Percentiles rank a stretch among this genome's conserved stretches.
Evolutionary conservation across 148 eudicot species (phyloP).

Genomic region (Camellia sinensis): DNA sequence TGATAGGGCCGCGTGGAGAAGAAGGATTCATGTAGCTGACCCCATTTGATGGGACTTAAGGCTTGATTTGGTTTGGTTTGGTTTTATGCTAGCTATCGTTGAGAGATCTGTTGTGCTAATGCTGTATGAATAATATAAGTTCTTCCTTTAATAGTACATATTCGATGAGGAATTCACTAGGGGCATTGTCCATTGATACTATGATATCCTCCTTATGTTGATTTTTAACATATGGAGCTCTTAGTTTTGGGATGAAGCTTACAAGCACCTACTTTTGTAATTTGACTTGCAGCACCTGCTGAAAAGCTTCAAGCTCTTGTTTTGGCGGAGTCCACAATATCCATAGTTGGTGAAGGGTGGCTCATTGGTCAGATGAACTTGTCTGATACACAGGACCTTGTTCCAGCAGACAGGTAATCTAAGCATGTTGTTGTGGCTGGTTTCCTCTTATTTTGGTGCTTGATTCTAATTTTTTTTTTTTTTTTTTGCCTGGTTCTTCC

Average conservation of each 20-base stretch:
- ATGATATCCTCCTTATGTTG: background rate
- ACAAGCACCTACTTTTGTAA: background rate
- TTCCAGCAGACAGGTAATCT: constrained; percentile 67
- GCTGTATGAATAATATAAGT: background rate
- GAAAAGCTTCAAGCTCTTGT: constrained; percentile 80
- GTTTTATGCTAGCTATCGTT: background rate
- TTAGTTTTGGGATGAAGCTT: background rate
- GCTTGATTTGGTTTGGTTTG: too few relatives aligned
- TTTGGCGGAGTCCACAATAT: constrained; percentile 63
- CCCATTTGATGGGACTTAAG: too few relatives aligned
- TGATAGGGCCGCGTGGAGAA: too few relatives aligned
- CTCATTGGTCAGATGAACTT: constrained; percentile 49
- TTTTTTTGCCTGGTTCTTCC: constrained; percentile 17
- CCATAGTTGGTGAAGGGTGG: constrained; percentile 77
- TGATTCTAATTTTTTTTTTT: constrained; percentile 5
- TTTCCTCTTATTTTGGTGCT: background rate
- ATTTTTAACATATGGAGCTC: background rate
- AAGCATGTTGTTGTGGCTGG: background rate
- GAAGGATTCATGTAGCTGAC: too few relatives aligned
- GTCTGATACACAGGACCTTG: constrained; percentile 36
- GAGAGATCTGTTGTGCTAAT: background rate
- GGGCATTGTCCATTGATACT: background rate
- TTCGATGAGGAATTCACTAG: background rate
- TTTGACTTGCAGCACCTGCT: constrained; percentile 59
- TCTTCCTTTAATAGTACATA: background rate